Percentiles rank a stretch among this genome's conserved stretches.
These are phyloP conservation scores for Vanilla planifolia DNA, from an alignment of 106 monocot genomes.

Conservation along the genomic window DNA sequence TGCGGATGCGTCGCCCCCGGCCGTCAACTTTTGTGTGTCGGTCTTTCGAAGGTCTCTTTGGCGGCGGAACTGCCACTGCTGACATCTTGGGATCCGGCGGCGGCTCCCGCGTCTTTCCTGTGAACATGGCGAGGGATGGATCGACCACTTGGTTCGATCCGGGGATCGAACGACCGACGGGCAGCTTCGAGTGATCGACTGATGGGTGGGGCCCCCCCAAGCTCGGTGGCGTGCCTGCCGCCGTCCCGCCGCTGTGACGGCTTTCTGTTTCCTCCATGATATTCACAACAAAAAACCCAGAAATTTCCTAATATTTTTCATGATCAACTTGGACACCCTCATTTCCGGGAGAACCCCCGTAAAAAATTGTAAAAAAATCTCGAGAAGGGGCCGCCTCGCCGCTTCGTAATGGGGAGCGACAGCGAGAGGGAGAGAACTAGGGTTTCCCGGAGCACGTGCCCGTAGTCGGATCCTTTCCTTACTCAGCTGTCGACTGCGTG, in stretches of 20 bases:
- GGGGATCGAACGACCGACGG: too few relatives aligned
- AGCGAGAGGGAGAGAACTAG: neutral
- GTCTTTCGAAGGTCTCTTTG: constrained; percentile 52
- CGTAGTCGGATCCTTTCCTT: too few relatives aligned
- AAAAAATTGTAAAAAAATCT: too few relatives aligned
- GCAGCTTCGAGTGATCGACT: too few relatives aligned
- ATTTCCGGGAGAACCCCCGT: too few relatives aligned
- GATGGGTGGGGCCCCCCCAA: too few relatives aligned
- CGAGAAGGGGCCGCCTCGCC: too few relatives aligned
- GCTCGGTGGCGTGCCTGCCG: constrained; percentile 15
- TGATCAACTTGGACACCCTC: too few relatives aligned
- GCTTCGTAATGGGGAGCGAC: neutral
- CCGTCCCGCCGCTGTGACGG: neutral
- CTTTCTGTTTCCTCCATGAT: neutral
- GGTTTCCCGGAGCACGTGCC: constrained; percentile 8
- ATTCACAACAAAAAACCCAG: neutral
- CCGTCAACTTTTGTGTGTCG: constrained; percentile 73
- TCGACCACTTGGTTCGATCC: neutral
- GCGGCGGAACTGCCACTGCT: neutral
- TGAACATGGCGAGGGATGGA: neutral
- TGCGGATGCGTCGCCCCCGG: constrained; percentile 55
- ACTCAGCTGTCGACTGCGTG: too few relatives aligned
- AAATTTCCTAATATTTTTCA: too few relatives aligned
- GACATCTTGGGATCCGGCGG: constrained; percentile 11
- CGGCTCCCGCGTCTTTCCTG: neutral